Conservation (phyloP, 805 yeast species). For the Spathaspora girioi region DNA sequence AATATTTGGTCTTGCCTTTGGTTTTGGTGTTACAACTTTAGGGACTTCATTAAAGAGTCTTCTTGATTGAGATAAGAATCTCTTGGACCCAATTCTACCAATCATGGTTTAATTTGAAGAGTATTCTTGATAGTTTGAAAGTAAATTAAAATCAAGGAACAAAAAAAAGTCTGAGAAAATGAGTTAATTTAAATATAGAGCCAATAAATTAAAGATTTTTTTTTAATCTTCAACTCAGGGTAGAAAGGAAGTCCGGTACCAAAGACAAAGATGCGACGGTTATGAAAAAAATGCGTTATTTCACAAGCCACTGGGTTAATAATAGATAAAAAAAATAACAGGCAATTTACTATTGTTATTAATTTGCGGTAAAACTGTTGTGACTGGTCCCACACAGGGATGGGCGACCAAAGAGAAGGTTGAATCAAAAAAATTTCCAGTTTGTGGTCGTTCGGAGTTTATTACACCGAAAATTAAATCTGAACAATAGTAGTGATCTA, state of each 20-base stretch:
- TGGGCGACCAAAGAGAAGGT: not conserved
- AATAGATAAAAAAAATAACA: not conserved
- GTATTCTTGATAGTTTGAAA: no score
- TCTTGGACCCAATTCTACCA: slow-evolving; percentile 10
- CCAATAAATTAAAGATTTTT: not conserved
- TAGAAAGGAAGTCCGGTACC: not conserved
- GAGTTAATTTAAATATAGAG: not conserved
- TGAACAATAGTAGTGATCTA: not conserved
- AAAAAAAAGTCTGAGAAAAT: not conserved
- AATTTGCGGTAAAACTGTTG: not conserved
- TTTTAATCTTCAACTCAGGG: not conserved
- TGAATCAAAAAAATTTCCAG: not conserved
- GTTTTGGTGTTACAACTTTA: slow-evolving; percentile 12
- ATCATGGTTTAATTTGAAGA: slow-evolving; percentile 6
- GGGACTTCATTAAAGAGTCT: slow-evolving; percentile 6
- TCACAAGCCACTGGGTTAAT: not conserved
- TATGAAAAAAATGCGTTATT: not conserved
- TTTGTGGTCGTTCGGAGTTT: slow-evolving; percentile 1
- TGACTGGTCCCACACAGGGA: not conserved
- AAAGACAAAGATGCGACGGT: not conserved
- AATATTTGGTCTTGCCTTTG: slow-evolving; percentile 22
- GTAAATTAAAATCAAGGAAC: not conserved
- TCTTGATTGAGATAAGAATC: slow-evolving; percentile 9
- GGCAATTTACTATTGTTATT: not conserved
- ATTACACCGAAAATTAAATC: slow-evolving; percentile 3